These are phyloP conservation scores for Ogataea methylovora DNA, from an alignment of 805 yeast genomes.

Conservation along the genomic window DNA sequence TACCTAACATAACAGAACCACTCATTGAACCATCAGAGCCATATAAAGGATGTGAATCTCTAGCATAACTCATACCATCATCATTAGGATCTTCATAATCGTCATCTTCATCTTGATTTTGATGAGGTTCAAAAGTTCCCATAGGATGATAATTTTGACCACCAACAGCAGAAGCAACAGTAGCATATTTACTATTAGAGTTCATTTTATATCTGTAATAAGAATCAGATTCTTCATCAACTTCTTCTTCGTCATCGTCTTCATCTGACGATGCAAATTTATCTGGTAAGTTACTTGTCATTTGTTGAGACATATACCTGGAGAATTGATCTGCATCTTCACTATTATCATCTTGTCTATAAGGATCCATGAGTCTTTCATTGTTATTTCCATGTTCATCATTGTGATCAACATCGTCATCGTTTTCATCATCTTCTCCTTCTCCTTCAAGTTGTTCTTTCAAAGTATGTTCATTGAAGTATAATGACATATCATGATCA, in stretches of 20 bases:
- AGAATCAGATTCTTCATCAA: conserved; percentile 2
- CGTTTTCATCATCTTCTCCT: conserved; percentile 13
- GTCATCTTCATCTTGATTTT: conserved; percentile 39
- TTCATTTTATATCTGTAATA: background rate
- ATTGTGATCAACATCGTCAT: conserved; percentile 8
- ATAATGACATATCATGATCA: conserved; percentile 15
- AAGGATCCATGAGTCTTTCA: conserved; percentile 10
- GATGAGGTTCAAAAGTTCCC: conserved; percentile 18
- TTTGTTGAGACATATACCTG: conserved; percentile 71
- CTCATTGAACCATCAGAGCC: conserved; percentile 33
- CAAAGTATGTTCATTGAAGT: background rate
- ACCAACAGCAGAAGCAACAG: conserved; percentile 18
- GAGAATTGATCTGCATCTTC: conserved; percentile 47
- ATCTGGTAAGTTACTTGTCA: conserved; percentile 45
- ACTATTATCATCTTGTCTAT: conserved; percentile 19
- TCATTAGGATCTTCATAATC: conserved; percentile 77
- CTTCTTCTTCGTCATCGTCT: conserved; percentile 41
- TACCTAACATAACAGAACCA: background rate
- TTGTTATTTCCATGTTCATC: conserved; percentile 11
- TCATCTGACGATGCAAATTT: conserved; percentile 48
- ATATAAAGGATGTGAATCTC: conserved; percentile 53
- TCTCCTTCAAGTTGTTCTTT: conserved; percentile 14
- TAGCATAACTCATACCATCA: conserved; percentile 69
- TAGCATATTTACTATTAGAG: background rate
- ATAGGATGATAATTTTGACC: conserved; percentile 28